Percentiles rank a stretch among this genome's conserved stretches.
Evolutionary conservation across 805 yeast genomes (phyloP).

Genomic region (Cyberlindnera mycetangii): DNA sequence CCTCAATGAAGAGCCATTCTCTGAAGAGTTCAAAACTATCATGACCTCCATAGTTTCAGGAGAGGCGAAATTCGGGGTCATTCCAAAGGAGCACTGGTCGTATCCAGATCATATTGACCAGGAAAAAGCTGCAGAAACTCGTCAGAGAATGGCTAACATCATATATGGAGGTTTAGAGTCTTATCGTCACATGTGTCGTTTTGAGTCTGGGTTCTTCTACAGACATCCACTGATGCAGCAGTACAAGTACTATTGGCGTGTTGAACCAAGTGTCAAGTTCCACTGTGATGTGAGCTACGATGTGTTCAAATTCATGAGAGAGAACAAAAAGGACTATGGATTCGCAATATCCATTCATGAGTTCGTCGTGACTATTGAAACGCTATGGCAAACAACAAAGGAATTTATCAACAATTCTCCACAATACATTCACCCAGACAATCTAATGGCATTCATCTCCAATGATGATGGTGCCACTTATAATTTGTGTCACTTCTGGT

Average conservation of each 20-base stretch:
- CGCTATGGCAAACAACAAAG: slow-evolving; percentile 72
- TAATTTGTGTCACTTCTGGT: slow-evolving; percentile 88
- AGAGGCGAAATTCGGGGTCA: slow-evolving; percentile 67
- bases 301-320: slow-evolving; percentile 77
- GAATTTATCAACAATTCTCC: slow-evolving; percentile 60
- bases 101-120: slow-evolving; percentile 82
- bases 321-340: slow-evolving; percentile 68
- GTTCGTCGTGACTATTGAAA: slow-evolving; percentile 65
- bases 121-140: slow-evolving; percentile 55
- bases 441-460: slow-evolving; percentile 66
- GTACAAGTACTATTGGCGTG: slow-evolving; percentile 94
- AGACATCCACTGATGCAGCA: slow-evolving; percentile 69
- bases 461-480: slow-evolving; percentile 69
- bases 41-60: slow-evolving; percentile 75
- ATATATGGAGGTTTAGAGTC: slow-evolving; percentile 67
- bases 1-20: slow-evolving; percentile 81
- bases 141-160: slow-evolving; percentile 51
- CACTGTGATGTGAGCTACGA: slow-evolving; percentile 83
- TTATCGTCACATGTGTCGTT: slow-evolving; percentile 90
- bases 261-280: slow-evolving; percentile 80
- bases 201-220: slow-evolving; percentile 86
- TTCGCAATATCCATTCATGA: slow-evolving; percentile 80
- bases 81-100: slow-evolving; percentile 86
- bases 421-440: slow-evolving; percentile 54
- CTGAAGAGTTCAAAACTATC: slow-evolving; percentile 71